Percentiles rank a stretch among this genome's conserved stretches.
phyloP scores from a whole-genome alignment of 2,329 filamentous ascomycete species.

The Fusarium sambucinum region DNA sequence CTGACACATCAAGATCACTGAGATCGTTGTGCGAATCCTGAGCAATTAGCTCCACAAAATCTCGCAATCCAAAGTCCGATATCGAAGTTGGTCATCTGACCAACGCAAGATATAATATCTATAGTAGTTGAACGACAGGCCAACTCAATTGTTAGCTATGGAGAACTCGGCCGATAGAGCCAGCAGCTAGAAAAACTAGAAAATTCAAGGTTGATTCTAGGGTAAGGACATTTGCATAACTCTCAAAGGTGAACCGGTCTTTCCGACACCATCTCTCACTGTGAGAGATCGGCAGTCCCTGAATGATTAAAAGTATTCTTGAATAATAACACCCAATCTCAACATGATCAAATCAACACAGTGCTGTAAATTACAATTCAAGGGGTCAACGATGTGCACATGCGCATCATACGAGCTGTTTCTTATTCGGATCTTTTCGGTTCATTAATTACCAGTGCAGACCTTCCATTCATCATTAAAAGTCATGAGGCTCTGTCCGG shows the following conservation, averaged over 20 bases:
- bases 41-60: slow-evolving; percentile 9
- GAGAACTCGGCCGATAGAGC: neutral
- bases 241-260: slow-evolving; percentile 12
- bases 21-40: slow-evolving; percentile 10
- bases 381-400: neutral
- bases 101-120: neutral
- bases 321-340: slow-evolving; percentile 3
- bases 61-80: neutral
- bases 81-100: neutral
- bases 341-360: slow-evolving; percentile 1
- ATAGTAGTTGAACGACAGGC: too few species aligned
- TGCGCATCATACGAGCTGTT: slow-evolving; percentile 37
- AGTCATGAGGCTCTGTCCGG: slow-evolving; percentile 35
- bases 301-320: neutral
- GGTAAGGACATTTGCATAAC: slow-evolving; percentile 13
- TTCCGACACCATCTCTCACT: slow-evolving; percentile 20
- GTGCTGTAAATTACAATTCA: neutral
- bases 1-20: slow-evolving; percentile 30
- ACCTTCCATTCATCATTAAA: neutral
- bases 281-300: slow-evolving; percentile 22
- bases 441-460: slow-evolving; percentile 17
- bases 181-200: slow-evolving; percentile 11
- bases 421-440: slow-evolving; percentile 25
- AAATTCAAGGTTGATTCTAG: slow-evolving; percentile 12
- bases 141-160: too few species aligned